Percentiles rank a stretch among this genome's conserved stretches.
phyloP scores from a whole-genome alignment of 2,329 filamentous ascomycete species.

The Didymella arachidicola region DNA sequence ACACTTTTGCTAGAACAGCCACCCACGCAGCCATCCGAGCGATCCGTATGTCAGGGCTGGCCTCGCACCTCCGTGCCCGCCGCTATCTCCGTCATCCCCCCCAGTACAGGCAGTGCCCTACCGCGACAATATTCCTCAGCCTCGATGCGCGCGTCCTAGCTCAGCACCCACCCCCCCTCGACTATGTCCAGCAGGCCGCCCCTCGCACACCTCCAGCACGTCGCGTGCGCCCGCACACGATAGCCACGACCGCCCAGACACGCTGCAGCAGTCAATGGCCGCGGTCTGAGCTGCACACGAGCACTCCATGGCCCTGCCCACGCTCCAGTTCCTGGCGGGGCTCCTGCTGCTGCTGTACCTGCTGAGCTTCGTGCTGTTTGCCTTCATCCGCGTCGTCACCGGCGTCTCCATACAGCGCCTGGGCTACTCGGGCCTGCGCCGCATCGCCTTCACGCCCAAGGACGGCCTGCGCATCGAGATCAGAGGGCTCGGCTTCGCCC shows the following conservation, averaged over 20 bases:
- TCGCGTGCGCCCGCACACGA: constrained; percentile 36
- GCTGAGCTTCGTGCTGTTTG: constrained; percentile 90
- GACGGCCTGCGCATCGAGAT: constrained; percentile 92
- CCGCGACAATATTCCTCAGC: constrained; percentile 5
- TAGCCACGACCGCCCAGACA: constrained; percentile 1
- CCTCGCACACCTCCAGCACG: constrained; percentile 32
- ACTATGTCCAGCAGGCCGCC: constrained; percentile 42
- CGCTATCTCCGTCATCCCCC: constrained; percentile 22
- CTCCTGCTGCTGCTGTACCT: constrained; percentile 86
- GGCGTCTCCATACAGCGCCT: constrained; percentile 95
- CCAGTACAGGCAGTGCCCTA: constrained; percentile 3
- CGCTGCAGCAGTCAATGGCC: constrained; percentile 6
- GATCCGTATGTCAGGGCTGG: constrained; percentile 10
- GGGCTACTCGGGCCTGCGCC: constrained; percentile 88
- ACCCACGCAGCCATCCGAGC: constrained; percentile 9
- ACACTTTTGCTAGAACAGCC: not conserved
- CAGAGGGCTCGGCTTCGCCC: constrained; percentile 82
- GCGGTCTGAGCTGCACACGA: constrained; percentile 28
- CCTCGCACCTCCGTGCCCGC: not conserved
- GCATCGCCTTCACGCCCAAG: constrained; percentile 86
- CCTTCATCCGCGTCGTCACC: constrained; percentile 88
- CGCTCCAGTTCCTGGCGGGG: constrained; percentile 78
- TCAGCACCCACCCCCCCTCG: constrained; percentile 26
- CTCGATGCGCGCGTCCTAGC: constrained; percentile 32
- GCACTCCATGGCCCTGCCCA: constrained; percentile 55